Base-by-base conservation (phyloP, 306 rosid species). In the Ochetophila trinervis region DNA sequence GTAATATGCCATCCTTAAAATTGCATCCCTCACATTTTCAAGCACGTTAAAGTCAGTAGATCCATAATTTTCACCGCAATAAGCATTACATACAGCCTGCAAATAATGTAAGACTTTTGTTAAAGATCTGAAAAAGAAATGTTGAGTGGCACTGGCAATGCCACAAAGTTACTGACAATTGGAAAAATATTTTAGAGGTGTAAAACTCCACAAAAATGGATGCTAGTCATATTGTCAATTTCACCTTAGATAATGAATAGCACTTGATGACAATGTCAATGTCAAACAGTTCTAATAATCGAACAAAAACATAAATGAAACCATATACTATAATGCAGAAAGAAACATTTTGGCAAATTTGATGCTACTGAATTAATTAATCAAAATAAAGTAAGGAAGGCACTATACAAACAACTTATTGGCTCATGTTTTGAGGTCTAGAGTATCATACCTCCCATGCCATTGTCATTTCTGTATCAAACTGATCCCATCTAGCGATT, bases 1-100 rank as follows among this genome's bases (percentile, higher is more conserved):
- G 94, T 90, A 93, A 80, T 90, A 93, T 69, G 96, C 83, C 96
- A 90, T 86, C 94, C 94, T 87, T 74, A 93, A 78, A 77, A 93
- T 86, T 68, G 96, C 91, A 69, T 86, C 90, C 82, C 97, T 88
- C 85, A 90, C 96, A 36, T 81, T 87, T 81, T 88, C 99, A 70
- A 93, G 91, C 64, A 53, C 72, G 54, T 71, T 21, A 48, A 83
- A 86, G 69, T 93, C 97, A 36, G 83, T 78, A 80, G 99, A 90
- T 50, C 96, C 97, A 71, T 79, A 93, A 68, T 83, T 84, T 53
- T 90, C 99, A 63, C 96, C 89, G 54, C 97, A 86, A 76, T 79
- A 90, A 75, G 99, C 87, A 76, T 81, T 84, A 84, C 96, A 86
- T 56, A 93, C 69, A 45, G 82, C 82, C 99, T 93, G 85, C 73